These are phyloP conservation scores for Cordyceps javanica DNA, from an alignment of 2,329 filamentous ascomycete genomes.

Conservation along the genomic window DNA sequence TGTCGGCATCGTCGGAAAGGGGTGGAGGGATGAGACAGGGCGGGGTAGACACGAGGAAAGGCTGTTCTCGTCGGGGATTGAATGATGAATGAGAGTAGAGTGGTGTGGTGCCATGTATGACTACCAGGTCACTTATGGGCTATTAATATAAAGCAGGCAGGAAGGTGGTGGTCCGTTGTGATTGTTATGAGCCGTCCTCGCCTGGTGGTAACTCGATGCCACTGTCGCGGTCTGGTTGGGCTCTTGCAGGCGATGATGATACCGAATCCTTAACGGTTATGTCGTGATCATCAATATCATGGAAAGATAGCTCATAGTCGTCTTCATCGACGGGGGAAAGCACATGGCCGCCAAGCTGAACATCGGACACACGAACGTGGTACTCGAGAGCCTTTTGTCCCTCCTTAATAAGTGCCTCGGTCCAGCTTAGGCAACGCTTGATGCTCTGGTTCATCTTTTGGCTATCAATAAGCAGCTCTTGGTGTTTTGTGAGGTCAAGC, in stretches of 20 bases:
- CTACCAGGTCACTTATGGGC: conserved; percentile 2
- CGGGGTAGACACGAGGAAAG: not conserved
- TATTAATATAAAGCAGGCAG: too few relatives aligned
- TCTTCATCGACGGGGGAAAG: conserved; percentile 62
- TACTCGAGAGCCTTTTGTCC: conserved; percentile 84
- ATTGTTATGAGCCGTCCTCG: conserved; percentile 7
- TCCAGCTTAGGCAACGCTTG: conserved; percentile 81
- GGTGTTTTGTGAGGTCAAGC: conserved; percentile 81
- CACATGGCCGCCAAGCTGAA: conserved; percentile 75
- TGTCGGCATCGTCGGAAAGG: not conserved
- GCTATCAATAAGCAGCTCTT: conserved; percentile 79
- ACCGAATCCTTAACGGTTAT: conserved; percentile 17
- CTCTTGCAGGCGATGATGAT: conserved; percentile 30
- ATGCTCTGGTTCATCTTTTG: conserved; percentile 95
- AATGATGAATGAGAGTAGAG: not conserved
- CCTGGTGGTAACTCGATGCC: conserved; percentile 42
- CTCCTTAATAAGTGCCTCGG: conserved; percentile 83
- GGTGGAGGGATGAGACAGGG: not conserved
- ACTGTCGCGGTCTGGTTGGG: conserved; percentile 44
- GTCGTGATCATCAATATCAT: conserved; percentile 20
- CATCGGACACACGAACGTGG: conserved; percentile 68
- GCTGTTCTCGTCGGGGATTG: not conserved
- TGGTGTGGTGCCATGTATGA: conserved; percentile 2
- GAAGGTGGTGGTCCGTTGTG: not conserved
- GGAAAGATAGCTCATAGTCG: conserved; percentile 21